Base-by-base conservation (phyloP, 1,284 basidiomycete genomes). In the Coniferiporia sulphurascens region DNA sequence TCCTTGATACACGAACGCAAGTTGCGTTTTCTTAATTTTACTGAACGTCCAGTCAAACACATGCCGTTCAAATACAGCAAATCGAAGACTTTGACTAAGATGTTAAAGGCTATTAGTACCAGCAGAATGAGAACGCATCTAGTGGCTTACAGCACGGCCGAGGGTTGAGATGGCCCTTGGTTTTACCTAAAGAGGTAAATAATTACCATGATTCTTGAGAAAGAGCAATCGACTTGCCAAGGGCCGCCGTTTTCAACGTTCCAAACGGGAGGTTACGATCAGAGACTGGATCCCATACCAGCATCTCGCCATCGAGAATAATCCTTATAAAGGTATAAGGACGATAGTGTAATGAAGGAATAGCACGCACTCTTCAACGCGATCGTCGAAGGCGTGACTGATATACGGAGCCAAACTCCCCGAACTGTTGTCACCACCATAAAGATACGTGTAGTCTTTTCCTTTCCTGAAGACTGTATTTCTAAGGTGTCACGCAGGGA, bases 231-330 rank as follows among this genome's bases (percentile, higher is more conserved):
- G 32, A 65, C 78, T 56, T 63, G 92, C 91, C 87, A 7, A 87
- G 74, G 1, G 93, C 94, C 36, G 93, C 92, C 0, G 92, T 91
- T 72, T 98, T 98, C 53, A 98, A 75, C 0, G 86, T 90, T 0
- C 95, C 95, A 65, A 98, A 98, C 0, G 94, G 91, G 10, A 95
- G 76, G 67, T 92, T 91, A 48, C 89, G 84, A 64, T 90, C 87
- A 0, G 91, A 85, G 1, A 89, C 77, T 0, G 95, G 95, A 70
- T 98, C 95, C 90, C 91, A 97, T 2, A 95, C 95, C 46, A 98
- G 76, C 95, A 98, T 97, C 71, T 98, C 95, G 0, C 95, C 95
- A 65, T 98, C 95, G 15, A 98, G 74, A 48, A 98, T 92, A 65
- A 95, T 86, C 53, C 95, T 96, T 62, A 4, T 46, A 1, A 52